Conservation (phyloP, 2,329 filamentous ascomycete species). For the Setomelanomma holmii region DNA sequence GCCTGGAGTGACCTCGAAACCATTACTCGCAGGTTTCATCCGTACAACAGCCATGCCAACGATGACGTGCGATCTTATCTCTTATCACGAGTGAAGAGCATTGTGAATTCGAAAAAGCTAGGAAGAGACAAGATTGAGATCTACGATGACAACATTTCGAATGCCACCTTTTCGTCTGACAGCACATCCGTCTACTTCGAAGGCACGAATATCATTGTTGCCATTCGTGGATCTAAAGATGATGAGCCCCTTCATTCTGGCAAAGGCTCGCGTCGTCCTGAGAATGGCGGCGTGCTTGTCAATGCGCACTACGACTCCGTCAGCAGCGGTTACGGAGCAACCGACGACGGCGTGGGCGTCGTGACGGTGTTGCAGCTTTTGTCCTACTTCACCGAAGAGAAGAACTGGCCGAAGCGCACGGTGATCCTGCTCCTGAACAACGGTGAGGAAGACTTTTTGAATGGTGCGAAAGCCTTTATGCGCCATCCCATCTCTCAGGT, state of each 20-base stretch:
- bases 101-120: constrained; percentile 66
- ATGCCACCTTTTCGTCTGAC: constrained; percentile 72
- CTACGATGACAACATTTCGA: constrained; percentile 80
- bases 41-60: constrained; percentile 86
- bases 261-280: constrained; percentile 48
- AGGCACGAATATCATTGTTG: constrained; percentile 89
- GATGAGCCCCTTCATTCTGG: constrained; percentile 67
- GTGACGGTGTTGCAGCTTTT: constrained; percentile 86
- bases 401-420: constrained; percentile 77
- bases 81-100: constrained; percentile 72
- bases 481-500: constrained; percentile 82
- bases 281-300: constrained; percentile 80
- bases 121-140: constrained; percentile 62
- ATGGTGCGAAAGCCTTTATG: constrained; percentile 84
- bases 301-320: constrained; percentile 97
- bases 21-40: constrained; percentile 79
- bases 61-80: constrained; percentile 81
- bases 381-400: constrained; percentile 76
- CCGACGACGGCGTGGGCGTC: constrained; percentile 90
- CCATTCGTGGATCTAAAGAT: constrained; percentile 81
- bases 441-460: constrained; percentile 90
- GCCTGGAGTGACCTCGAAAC: constrained; percentile 84
- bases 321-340: constrained; percentile 89
- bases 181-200: constrained; percentile 78
- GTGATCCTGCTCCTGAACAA: constrained; percentile 91